Evolutionary conservation across 1,139 yeast species (phyloP), one percentile per base, ranked within the genome.

Genomic region (Blastobotrys buckinghamii): DNA sequence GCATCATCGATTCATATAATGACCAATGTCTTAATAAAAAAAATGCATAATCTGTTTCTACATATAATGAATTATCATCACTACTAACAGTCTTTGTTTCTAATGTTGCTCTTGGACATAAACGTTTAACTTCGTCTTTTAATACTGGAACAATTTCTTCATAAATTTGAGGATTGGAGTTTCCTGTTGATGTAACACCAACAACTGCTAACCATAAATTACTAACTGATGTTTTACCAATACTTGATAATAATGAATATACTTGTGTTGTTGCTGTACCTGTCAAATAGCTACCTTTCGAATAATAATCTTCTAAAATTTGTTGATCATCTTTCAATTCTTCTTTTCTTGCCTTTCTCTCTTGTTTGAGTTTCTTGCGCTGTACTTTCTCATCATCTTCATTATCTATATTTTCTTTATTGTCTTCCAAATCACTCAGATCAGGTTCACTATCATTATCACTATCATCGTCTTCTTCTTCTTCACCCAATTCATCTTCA

Each of bases 21-120:
- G 96, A 85, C 87, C 97, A 90, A 65, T 92, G 97, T 44, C 97
- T 81, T 49, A 92, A 73, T 42, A 94, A 70, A 64, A 90, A 94
- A 42, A 94, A 71, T 51, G 89, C 83, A 66, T 87, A 92, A 64
- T 94, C 98, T 37, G 83, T 78, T 60, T 87, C 96, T 15, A 88
- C 73, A 29, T 77, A 74, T 22, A 90, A 69, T 1, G 81, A 69
- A 1, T 80, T 73, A 29, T 86, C 78, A 59, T 86, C 70, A 55
- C 71, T 55, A 19, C 53, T 45, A 8, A 52, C 44, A 1, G 50
- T 44, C 3, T 8, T 12, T 6, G 59, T 45, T 15, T 17, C 17
- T 19, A 17, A 27, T 6, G 41, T 42, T 4, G 30, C 12, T 15
- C 65, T 64, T 5, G 79, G 77, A 45, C 72, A 72, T 54, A 90